Conservation (phyloP, 2,329 filamentous ascomycete species). For the Colletotrichum acutatum region DNA sequence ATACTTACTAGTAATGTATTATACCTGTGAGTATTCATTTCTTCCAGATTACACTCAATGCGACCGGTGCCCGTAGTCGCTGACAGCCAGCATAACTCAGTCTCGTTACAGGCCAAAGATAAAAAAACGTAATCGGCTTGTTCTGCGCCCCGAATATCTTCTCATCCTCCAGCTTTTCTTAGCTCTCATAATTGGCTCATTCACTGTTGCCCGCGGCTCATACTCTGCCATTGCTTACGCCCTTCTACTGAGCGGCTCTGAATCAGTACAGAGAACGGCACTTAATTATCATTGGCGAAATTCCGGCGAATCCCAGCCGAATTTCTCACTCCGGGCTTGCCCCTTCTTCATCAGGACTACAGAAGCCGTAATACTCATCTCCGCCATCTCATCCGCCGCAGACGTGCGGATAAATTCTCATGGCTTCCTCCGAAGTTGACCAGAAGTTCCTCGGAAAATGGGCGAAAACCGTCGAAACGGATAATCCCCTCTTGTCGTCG, state of each 20-base stretch:
- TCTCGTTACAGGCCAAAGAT: not conserved
- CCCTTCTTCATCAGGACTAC: not conserved
- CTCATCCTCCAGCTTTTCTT: too few relatives aligned
- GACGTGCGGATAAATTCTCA: conserved; percentile 52
- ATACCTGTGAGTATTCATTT: conserved; percentile 13
- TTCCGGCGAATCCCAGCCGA: not conserved
- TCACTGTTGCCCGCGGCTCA: not conserved
- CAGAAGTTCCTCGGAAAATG: conserved; percentile 95
- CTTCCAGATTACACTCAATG: not conserved
- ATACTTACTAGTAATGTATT: conserved; percentile 25
- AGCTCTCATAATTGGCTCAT: not conserved
- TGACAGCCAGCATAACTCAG: not conserved
- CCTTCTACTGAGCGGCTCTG: not conserved
- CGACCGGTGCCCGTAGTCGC: not conserved
- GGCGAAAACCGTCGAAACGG: conserved; percentile 80
- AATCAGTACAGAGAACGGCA: not conserved
- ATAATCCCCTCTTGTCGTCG: conserved; percentile 81
- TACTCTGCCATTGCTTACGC: not conserved
- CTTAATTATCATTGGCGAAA: not conserved
- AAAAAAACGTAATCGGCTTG: not conserved
- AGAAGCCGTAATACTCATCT: not conserved
- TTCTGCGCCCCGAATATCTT: not conserved
- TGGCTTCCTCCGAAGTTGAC: conserved; percentile 97
- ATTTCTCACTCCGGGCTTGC: not conserved
- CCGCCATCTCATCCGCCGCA: not conserved